These are phyloP conservation scores for Geotrichum phurueaensis DNA, from an alignment of 1,139 yeast genomes.

Conservation along the genomic window DNA sequence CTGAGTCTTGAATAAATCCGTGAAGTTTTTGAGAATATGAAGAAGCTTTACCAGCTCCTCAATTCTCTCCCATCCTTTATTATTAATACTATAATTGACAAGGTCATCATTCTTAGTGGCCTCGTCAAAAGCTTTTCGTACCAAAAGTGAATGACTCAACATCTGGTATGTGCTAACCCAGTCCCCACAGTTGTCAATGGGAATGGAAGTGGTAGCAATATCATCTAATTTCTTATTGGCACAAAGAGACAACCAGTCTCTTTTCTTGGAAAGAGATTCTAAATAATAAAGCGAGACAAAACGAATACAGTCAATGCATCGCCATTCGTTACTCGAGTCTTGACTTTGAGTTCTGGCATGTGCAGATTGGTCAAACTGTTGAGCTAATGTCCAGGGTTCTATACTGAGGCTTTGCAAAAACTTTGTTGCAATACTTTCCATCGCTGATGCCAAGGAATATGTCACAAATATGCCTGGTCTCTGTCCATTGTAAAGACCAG, in stretches of 20 bases:
- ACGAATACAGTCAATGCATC: background rate
- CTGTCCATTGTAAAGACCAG: background rate
- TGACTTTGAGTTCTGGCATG: background rate
- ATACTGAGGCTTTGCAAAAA: background rate
- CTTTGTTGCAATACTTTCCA: slow-evolving; percentile 3
- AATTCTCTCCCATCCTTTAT: background rate
- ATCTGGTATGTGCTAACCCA: slow-evolving; percentile 1
- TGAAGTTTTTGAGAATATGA: background rate
- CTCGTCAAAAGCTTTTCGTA: background rate
- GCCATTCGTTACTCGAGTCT: background rate
- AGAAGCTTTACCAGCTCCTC: slow-evolving; percentile 2
- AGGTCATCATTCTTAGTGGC: background rate
- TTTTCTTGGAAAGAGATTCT: background rate
- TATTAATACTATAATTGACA: background rate
- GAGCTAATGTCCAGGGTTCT: slow-evolving; percentile 1
- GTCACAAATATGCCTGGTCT: background rate
- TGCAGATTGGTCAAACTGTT: background rate
- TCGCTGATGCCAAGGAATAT: slow-evolving; percentile 1
- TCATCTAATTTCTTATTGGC: background rate
- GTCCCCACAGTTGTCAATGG: background rate
- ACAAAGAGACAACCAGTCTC: background rate
- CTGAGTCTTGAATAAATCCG: background rate
- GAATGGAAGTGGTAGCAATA: background rate
- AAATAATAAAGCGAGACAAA: background rate
- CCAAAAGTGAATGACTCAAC: background rate